Percentiles rank a stretch among this genome's conserved stretches.
These are phyloP conservation scores for Nepenthes gracilis DNA, from an alignment of 148 eudicot species.

Conservation along the genomic window DNA sequence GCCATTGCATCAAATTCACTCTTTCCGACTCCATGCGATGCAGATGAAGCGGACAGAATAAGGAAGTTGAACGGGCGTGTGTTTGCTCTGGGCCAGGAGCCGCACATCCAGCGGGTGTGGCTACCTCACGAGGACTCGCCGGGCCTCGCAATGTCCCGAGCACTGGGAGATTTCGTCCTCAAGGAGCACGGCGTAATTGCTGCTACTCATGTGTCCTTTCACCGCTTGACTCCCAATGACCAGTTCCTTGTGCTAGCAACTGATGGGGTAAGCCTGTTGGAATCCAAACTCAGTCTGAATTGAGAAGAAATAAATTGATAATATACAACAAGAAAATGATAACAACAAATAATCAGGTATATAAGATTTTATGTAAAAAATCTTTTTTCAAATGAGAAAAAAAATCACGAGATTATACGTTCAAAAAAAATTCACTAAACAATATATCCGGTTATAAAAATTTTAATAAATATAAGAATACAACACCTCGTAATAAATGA, in stretches of 20 bases:
- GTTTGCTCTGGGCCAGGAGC: conserved; percentile 43
- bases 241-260: conserved; percentile 59
- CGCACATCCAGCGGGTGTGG: conserved; percentile 71
- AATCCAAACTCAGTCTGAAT: too few relatives aligned
- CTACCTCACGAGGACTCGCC: conserved; percentile 52
- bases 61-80: conserved; percentile 47
- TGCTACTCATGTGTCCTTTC: conserved; percentile 46
- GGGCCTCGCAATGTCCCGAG: conserved; percentile 82
- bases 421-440: too few relatives aligned
- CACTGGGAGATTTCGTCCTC: conserved; percentile 64
- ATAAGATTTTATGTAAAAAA: too few relatives aligned
- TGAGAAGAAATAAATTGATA: too few relatives aligned
- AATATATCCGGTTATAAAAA: too few relatives aligned
- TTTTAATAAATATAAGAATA: too few relatives aligned
- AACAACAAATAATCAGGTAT: too few relatives aligned
- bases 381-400: too few relatives aligned
- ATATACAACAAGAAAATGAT: too few relatives aligned
- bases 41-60: conserved; percentile 66
- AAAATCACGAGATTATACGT: too few relatives aligned
- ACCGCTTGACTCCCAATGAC: conserved; percentile 36
- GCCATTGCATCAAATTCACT: neutral
- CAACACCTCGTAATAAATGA: too few relatives aligned
- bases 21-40: neutral
- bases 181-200: conserved; percentile 57
- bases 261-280: conserved; percentile 70